Conservation (phyloP, 2,329 filamentous ascomycete species). For the Colletotrichum somersetense region DNA sequence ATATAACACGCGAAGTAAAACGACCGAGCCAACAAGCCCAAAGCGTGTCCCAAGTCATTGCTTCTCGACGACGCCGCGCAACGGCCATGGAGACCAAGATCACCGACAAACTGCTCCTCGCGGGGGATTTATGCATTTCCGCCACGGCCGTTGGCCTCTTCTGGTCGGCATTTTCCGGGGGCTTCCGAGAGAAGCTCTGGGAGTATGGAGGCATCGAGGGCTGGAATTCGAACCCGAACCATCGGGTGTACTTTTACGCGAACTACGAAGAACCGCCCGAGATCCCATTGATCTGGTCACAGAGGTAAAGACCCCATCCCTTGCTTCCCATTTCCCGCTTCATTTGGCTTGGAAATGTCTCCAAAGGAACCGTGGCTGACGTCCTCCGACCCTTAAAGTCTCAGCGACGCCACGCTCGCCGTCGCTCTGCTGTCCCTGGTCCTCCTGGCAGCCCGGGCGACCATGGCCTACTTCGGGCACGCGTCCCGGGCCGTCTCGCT, state of each 20-base stretch:
- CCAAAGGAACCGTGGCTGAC: background rate
- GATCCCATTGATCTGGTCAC: slow-evolving; percentile 48
- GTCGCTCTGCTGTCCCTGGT: slow-evolving; percentile 48
- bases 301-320: slow-evolving; percentile 41
- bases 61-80: background rate
- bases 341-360: background rate
- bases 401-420: slow-evolving; percentile 48
- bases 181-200: slow-evolving; percentile 45
- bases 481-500: slow-evolving; percentile 42
- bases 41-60: no score
- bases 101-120: slow-evolving; percentile 30
- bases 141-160: slow-evolving; percentile 41
- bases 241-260: slow-evolving; percentile 48
- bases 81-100: slow-evolving; percentile 5
- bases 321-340: no score
- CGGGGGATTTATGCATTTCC: slow-evolving; percentile 42
- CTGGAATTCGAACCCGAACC: slow-evolving; percentile 49
- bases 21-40: background rate
- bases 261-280: slow-evolving; percentile 48
- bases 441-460: slow-evolving; percentile 46
- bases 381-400: slow-evolving; percentile 32
- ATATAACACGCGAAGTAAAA: background rate
- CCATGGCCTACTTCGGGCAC: slow-evolving; percentile 43
- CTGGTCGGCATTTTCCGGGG: slow-evolving; percentile 43
- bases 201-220: slow-evolving; percentile 47